A percentile compares a stretch with the other conserved stretches of the same genome.
Evolutionary conservation across 2,329 filamentous ascomycete genomes (phyloP).

Genomic region (Colletotrichum ledebouriae): DNA sequence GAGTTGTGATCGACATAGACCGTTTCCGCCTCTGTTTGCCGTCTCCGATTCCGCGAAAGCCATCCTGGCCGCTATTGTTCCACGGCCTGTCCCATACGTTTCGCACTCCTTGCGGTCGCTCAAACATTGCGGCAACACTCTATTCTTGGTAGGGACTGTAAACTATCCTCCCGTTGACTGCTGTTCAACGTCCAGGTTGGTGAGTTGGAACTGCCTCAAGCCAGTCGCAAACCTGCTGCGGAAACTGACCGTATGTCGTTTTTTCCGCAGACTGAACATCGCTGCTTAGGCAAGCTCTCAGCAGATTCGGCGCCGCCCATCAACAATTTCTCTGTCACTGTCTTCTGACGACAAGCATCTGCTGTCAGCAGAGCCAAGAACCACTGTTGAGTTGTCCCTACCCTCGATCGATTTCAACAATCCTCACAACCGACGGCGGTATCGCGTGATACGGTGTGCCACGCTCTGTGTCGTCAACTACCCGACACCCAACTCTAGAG

Average conservation of each 20-base stretch:
- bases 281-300: constrained; percentile 9
- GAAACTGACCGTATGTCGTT: constrained; percentile 16
- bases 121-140: constrained; percentile 1
- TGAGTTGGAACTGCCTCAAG: constrained; percentile 1
- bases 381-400: neutral
- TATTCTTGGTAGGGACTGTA: neutral
- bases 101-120: constrained; percentile 17
- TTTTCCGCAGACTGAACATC: constrained; percentile 15
- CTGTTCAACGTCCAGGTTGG: neutral
- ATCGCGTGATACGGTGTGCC: constrained; percentile 32
- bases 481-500: constrained; percentile 15
- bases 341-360: constrained; percentile 1
- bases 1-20: constrained; percentile 16
- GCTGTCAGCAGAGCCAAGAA: neutral
- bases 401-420: neutral
- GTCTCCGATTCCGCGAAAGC: constrained; percentile 20
- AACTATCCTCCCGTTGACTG: neutral
- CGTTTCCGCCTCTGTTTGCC: constrained; percentile 21
- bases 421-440: neutral
- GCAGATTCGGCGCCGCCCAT: constrained; percentile 6
- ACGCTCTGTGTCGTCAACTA: constrained; percentile 27
- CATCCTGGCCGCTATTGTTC: constrained; percentile 26
- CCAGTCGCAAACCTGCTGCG: neutral
- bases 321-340: constrained; percentile 13
- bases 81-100: constrained; percentile 16